Evolutionary conservation across 1,284 basidiomycete genomes (phyloP).

Genomic region (Amylostereum chailletii): DNA sequence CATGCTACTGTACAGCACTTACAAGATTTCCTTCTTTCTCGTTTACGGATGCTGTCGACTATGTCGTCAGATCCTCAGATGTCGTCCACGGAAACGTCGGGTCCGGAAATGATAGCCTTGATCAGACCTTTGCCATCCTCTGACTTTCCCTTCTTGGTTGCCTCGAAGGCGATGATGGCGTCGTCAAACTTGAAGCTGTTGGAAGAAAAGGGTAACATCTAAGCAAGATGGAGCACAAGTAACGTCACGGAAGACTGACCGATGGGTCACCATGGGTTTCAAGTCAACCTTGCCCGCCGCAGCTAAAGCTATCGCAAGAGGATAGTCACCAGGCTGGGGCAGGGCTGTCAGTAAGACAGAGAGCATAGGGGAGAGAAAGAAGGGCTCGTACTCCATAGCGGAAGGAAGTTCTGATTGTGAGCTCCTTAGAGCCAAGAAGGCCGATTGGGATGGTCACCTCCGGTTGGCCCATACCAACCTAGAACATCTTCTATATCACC

Average conservation of each 20-base stretch:
- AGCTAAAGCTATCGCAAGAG: conserved; percentile 77
- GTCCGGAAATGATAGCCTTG: conserved; percentile 73
- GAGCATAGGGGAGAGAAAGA: not conserved
- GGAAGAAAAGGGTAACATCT: conserved; percentile 8
- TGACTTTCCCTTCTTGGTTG: conserved; percentile 73
- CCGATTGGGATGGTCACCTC: conserved; percentile 58
- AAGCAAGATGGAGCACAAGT: not conserved
- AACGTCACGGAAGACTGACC: conserved; percentile 32
- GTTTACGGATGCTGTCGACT: too few species aligned
- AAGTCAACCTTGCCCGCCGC: conserved; percentile 76
- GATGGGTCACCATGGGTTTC: conserved; percentile 84
- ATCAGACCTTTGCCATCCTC: conserved; percentile 68
- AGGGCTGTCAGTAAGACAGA: conserved; percentile 2
- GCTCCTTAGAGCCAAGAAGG: conserved; percentile 63
- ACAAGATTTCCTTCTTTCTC: too few species aligned
- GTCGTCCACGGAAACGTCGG: conserved; percentile 36
- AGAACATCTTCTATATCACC: not conserved
- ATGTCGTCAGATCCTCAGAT: conserved; percentile 4
- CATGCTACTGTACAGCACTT: too few species aligned
- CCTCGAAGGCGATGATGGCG: conserved; percentile 75
- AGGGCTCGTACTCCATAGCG: conserved; percentile 62
- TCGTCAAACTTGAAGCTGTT: conserved; percentile 66
- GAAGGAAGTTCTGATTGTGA: conserved; percentile 81
- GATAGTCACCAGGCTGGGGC: conserved; percentile 72
- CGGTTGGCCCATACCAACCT: conserved; percentile 72